These are phyloP conservation scores for Rubus parviflorus DNA, from an alignment of 306 rosid genomes.

Conservation along the genomic window DNA sequence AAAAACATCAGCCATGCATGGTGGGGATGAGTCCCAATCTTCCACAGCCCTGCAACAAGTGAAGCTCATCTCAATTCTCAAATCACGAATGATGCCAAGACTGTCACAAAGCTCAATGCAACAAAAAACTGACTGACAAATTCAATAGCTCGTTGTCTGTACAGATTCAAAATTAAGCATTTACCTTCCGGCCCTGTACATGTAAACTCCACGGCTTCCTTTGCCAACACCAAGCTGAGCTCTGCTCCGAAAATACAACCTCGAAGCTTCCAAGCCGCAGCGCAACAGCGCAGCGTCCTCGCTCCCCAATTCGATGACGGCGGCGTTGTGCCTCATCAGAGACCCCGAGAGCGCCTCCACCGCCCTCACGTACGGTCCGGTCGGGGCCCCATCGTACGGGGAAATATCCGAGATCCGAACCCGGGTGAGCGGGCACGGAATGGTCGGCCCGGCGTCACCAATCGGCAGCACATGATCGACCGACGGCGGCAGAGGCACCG, in stretches of 20 bases:
- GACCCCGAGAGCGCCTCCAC: constrained; percentile 70
- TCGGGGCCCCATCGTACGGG: constrained; percentile 76
- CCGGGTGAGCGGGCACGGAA: constrained; percentile 49
- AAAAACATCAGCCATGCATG: constrained; percentile 84
- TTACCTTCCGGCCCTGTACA: constrained; percentile 96
- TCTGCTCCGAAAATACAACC: constrained; percentile 73
- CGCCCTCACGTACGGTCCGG: constrained; percentile 57
- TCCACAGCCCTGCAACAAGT: constrained; percentile 78
- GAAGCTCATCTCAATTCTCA: background rate
- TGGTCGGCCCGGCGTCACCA: constrained; percentile 33
- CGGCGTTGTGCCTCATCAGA: constrained; percentile 85
- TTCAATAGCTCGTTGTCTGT: constrained; percentile 4
- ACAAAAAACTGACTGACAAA: background rate
- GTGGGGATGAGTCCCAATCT: constrained; percentile 95
- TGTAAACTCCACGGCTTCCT: constrained; percentile 75
- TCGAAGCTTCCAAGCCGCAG: constrained; percentile 82
- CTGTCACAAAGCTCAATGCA: background rate
- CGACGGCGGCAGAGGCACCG: constrained; percentile 24
- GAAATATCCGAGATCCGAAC: constrained; percentile 79
- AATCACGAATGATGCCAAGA: background rate
- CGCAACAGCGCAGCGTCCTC: constrained; percentile 72
- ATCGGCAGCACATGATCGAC: constrained; percentile 48
- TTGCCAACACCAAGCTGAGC: constrained; percentile 61
- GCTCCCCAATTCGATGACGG: constrained; percentile 65
- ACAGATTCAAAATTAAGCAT: background rate